These are phyloP conservation scores for Mortierella claussenii DNA, from an alignment of 192 early-diverging fungal genomes.

Conservation along the genomic window DNA sequence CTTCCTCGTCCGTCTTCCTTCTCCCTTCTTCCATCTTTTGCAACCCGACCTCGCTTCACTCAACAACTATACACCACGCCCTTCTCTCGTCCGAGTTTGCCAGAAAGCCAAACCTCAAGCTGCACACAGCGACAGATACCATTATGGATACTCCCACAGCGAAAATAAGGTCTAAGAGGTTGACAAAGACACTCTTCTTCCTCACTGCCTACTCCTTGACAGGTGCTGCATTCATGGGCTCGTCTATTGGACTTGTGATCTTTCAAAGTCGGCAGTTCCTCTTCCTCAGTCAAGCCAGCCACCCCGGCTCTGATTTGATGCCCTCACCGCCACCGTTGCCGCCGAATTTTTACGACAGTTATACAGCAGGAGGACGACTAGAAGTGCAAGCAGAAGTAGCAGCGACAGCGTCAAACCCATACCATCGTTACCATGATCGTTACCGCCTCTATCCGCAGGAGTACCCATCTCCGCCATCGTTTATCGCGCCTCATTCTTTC, in stretches of 20 bases:
- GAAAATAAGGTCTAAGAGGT: too few relatives aligned
- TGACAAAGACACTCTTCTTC: slow-evolving; percentile 16
- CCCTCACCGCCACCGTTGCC: neutral
- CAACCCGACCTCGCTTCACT: too few relatives aligned
- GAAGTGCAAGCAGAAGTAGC: too few relatives aligned
- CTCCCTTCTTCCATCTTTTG: neutral
- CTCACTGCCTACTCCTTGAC: slow-evolving; percentile 33
- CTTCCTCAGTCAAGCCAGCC: slow-evolving; percentile 10
- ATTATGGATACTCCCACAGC: too few relatives aligned
- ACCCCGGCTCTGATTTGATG: neutral
- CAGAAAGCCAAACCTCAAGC: too few relatives aligned
- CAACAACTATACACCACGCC: too few relatives aligned
- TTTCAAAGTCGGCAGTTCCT: slow-evolving; percentile 42
- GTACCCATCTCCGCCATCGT: too few relatives aligned
- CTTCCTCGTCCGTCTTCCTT: neutral
- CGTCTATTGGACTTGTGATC: slow-evolving; percentile 31
- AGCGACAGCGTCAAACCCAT: neutral
- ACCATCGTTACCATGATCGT: neutral
- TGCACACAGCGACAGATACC: too few relatives aligned
- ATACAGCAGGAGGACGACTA: too few relatives aligned
- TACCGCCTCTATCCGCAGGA: neutral
- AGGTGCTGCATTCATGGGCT: slow-evolving; percentile 44
- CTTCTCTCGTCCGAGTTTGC: too few relatives aligned
- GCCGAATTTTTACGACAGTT: too few relatives aligned
- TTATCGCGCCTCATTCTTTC: too few relatives aligned